A percentile compares a stretch with the other conserved stretches of the same genome.
These are phyloP conservation scores for Aspergillus japonicus DNA, from an alignment of 2,329 filamentous ascomycete genomes.

Conservation along the genomic window DNA sequence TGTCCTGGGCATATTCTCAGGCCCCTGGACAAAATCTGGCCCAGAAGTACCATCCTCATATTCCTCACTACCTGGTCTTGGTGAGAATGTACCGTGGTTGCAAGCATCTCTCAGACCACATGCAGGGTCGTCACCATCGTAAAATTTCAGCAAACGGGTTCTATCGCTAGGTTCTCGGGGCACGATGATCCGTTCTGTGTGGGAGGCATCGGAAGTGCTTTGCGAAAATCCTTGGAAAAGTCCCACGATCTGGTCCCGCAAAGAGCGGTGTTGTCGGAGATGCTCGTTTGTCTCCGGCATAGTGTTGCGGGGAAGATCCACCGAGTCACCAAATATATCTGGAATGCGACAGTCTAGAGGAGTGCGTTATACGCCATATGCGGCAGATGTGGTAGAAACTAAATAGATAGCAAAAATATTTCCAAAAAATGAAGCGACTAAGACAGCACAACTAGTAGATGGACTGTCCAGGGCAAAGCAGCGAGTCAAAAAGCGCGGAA, in stretches of 20 bases:
- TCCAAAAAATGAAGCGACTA: background rate
- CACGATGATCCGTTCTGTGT: conserved; percentile 10
- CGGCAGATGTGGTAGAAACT: conserved; percentile 3
- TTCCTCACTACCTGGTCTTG: conserved; percentile 59
- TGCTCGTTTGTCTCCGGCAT: conserved; percentile 32
- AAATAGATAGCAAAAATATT: background rate
- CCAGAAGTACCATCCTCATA: conserved; percentile 30
- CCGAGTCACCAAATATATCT: conserved; percentile 3
- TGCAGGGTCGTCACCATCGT: conserved; percentile 35
- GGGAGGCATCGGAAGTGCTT: conserved; percentile 12
- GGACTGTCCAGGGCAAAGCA: background rate
- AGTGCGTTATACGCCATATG: background rate
- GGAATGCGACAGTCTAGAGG: conserved; percentile 2
- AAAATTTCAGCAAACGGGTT: conserved; percentile 41
- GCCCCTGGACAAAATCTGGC: conserved; percentile 48
- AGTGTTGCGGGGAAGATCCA: conserved; percentile 4
- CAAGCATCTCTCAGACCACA: conserved; percentile 50
- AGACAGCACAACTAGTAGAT: conserved; percentile 1
- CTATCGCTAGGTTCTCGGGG: conserved; percentile 30
- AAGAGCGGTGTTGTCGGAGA: conserved; percentile 26
- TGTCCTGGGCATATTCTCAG: conserved; percentile 68
- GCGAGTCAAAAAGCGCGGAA: conserved; percentile 10
- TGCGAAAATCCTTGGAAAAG: conserved; percentile 28
- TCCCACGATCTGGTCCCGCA: conserved; percentile 33
- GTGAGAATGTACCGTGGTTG: conserved; percentile 75